phyloP scores from a whole-genome alignment of 164 flowering plant genomes.

The Pachysandra terminalis region DNA sequence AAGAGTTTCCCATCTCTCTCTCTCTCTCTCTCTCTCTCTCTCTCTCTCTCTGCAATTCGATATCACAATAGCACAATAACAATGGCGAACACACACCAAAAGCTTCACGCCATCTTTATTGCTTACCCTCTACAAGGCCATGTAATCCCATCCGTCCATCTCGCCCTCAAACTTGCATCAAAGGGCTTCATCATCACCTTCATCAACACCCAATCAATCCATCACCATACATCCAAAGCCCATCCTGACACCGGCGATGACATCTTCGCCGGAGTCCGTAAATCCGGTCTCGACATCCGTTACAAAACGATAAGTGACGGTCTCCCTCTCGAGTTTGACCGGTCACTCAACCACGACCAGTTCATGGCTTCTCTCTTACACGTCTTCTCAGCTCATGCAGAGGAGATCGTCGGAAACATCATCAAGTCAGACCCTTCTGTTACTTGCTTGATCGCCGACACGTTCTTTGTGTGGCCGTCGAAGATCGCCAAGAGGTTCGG shows the following conservation, averaged over 20 bases:
- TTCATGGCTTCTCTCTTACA: conserved; percentile 55
- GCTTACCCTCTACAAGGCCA: conserved; percentile 86
- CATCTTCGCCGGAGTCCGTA: conserved; percentile 46
- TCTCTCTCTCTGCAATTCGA: too few relatives aligned
- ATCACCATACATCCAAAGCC: conserved; percentile 43
- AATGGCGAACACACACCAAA: conserved; percentile 16
- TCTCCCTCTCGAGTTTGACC: conserved; percentile 64
- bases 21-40: too few relatives aligned
- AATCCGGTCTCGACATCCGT: conserved; percentile 58
- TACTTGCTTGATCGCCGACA: conserved; percentile 65
- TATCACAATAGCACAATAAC: background rate
- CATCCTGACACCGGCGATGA: conserved; percentile 23
- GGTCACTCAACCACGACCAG: conserved; percentile 69
- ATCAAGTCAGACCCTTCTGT: conserved; percentile 23
- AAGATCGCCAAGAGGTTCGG: conserved; percentile 51
- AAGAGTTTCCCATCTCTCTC: too few relatives aligned
- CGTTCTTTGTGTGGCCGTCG: conserved; percentile 78
- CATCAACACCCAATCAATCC: conserved; percentile 64
- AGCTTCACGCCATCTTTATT: conserved; percentile 62
- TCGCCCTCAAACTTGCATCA: conserved; percentile 73
- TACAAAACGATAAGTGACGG: conserved; percentile 68
- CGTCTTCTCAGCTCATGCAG: conserved; percentile 62
- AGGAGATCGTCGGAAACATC: conserved; percentile 39
- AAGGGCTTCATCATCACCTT: conserved; percentile 75
- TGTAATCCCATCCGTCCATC: conserved; percentile 61